A percentile compares a stretch with the other conserved stretches of the same genome.
Conservation (phyloP, 2,329 filamentous ascomycete species). For the Dactylellina sp. region DNA sequence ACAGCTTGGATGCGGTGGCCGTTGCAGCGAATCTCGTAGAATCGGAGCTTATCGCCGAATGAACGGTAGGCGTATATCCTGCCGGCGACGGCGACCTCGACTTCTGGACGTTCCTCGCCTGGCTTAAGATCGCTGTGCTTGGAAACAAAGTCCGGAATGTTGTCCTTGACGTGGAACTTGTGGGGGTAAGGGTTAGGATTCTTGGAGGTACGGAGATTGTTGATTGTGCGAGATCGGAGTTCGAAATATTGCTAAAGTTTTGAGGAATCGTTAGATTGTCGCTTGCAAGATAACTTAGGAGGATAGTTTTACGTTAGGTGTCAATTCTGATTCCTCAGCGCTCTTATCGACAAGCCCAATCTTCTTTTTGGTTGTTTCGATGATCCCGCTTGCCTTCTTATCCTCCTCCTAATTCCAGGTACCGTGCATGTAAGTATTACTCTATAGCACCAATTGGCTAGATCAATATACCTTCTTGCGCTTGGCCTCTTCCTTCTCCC, state of each 20-base stretch:
- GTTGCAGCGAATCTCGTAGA: constrained; percentile 86
- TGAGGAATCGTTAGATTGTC: not conserved
- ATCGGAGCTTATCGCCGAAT: constrained; percentile 84
- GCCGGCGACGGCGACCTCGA: constrained; percentile 80
- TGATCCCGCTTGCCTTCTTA: constrained; percentile 43
- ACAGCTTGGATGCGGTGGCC: constrained; percentile 88
- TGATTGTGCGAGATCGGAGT: constrained; percentile 86
- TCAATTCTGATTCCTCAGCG: constrained; percentile 77
- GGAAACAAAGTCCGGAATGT: constrained; percentile 81
- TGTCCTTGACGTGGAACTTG: constrained; percentile 88
- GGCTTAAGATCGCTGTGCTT: constrained; percentile 86
- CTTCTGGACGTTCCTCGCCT: constrained; percentile 82
- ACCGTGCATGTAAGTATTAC: constrained; percentile 9
- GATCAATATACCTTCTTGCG: constrained; percentile 74
- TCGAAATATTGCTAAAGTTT: constrained; percentile 87
- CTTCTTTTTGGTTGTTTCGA: constrained; percentile 72
- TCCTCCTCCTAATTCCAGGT: constrained; percentile 29
- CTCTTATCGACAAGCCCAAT: constrained; percentile 69
- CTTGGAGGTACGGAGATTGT: constrained; percentile 78
- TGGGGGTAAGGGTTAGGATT: constrained; percentile 90
- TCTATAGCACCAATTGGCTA: not conserved
- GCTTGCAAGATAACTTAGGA: not conserved
- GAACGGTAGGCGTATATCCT: constrained; percentile 90
- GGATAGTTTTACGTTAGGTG: constrained; percentile 73
- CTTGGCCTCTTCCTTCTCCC: constrained; percentile 73